Evolutionary conservation across 441 rosid genomes (phyloP).

Genomic region (Arabidopsis lyrata): DNA sequence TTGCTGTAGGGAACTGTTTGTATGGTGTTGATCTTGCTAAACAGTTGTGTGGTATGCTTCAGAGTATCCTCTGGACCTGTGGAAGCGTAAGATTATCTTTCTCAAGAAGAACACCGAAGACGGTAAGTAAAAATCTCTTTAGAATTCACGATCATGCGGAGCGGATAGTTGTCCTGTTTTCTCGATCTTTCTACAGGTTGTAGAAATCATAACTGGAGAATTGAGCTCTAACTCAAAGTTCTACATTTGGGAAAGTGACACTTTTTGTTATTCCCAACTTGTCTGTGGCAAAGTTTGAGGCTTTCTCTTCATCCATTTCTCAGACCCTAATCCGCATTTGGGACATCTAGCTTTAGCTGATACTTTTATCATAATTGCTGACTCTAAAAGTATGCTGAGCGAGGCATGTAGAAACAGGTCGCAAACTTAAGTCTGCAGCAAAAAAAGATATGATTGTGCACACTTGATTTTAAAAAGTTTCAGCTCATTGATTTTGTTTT

Average conservation of each 20-base stretch:
- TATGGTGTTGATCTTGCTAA: constrained; percentile 66
- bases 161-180: constrained; percentile 2
- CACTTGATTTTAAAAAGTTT: no score
- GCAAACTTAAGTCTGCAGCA: no score
- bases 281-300: constrained; percentile 6
- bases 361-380: constrained; percentile 74
- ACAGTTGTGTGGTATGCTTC: constrained; percentile 54
- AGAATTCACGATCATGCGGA: constrained; percentile 11
- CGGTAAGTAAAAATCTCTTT: constrained; percentile 42
- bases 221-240: constrained; percentile 56
- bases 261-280: not conserved
- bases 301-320: constrained; percentile 19
- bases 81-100: constrained; percentile 73
- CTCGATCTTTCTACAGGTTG: constrained; percentile 47
- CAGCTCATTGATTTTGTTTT: no score
- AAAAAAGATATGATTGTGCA: no score
- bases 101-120: constrained; percentile 71
- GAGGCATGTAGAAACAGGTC: constrained; percentile 67
- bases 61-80: constrained; percentile 66
- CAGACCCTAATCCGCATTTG: constrained; percentile 75
- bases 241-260: constrained; percentile 64
- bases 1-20: constrained; percentile 56
- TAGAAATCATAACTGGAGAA: constrained; percentile 51
- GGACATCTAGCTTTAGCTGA: constrained; percentile 78
- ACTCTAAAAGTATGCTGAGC: constrained; percentile 77